Conservation (phyloP, 1,139 yeast species). For the Diutina neorugosa region DNA sequence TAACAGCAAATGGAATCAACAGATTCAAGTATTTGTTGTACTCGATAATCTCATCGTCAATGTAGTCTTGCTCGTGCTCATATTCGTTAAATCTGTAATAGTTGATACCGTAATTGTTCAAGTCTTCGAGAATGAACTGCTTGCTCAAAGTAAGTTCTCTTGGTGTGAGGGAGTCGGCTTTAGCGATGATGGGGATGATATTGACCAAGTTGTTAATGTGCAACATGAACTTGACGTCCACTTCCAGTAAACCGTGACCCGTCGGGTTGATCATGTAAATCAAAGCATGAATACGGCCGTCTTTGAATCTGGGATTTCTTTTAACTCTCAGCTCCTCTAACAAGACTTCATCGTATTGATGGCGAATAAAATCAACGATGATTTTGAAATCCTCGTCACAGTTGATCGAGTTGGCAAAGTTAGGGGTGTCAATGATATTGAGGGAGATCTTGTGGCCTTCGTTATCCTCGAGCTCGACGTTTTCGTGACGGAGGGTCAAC, state of each 20-base stretch:
- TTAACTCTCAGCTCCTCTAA: conserved; percentile 11
- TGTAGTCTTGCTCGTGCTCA: conserved; percentile 34
- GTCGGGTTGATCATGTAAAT: conserved; percentile 10
- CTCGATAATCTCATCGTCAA: conserved; percentile 37
- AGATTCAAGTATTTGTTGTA: conserved; percentile 30
- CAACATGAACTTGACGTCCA: conserved; percentile 40
- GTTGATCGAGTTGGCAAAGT: conserved; percentile 59
- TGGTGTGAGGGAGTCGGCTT: conserved; percentile 44
- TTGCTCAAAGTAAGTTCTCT: conserved; percentile 34
- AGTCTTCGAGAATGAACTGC: conserved; percentile 27
- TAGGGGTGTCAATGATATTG: conserved; percentile 38
- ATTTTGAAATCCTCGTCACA: conserved; percentile 10
- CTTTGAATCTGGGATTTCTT: conserved; percentile 13
- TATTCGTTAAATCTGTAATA: conserved; percentile 37
- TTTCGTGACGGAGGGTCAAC: conserved; percentile 34
- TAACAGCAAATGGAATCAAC: conserved; percentile 42
- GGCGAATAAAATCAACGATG: conserved; percentile 10
- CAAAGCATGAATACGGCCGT: conserved; percentile 10
- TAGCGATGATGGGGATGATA: conserved; percentile 43
- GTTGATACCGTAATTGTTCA: conserved; percentile 24
- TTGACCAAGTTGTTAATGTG: conserved; percentile 38
- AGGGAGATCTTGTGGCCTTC: conserved; percentile 38
- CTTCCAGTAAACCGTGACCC: conserved; percentile 12
- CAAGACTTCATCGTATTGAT: conserved; percentile 11
- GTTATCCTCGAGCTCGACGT: conserved; percentile 38